Percentiles rank a stretch among this genome's conserved stretches.
Conservation (phyloP, 768 basidiomycete genomes). For the Amanita pseudoporphyria region DNA sequence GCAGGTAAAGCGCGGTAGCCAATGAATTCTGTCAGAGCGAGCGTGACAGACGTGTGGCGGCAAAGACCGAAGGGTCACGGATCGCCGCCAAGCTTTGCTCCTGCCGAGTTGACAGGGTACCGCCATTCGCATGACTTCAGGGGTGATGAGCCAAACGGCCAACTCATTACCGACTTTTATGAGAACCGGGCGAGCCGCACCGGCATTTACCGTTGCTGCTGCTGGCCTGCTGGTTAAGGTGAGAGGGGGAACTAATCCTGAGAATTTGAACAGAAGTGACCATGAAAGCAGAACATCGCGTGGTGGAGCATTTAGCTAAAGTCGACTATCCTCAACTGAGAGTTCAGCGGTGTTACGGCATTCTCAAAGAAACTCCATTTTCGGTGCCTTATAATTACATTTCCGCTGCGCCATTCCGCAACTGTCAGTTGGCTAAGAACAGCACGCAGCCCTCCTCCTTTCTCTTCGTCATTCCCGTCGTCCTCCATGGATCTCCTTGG, state of each 20-base stretch:
- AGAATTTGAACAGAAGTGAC: background rate
- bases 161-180: background rate
- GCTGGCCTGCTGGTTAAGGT: background rate
- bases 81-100: background rate
- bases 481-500: background rate
- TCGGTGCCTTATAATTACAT: background rate
- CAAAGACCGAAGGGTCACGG: no score
- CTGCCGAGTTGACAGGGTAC: background rate
- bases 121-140: background rate
- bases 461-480: background rate
- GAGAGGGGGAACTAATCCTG: background rate
- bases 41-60: background rate
- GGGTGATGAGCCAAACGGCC: background rate
- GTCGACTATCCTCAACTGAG: background rate
- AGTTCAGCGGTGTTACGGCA: constrained; percentile 1
- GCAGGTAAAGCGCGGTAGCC: no score
- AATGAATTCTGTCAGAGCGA: no score
- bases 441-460: background rate
- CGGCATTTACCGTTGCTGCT: background rate
- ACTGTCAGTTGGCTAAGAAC: background rate
- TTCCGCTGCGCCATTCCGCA: constrained; percentile 3
- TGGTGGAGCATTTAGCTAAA: no score
- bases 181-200: background rate
- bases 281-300: background rate
- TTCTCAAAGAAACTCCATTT: constrained; percentile 2